These are phyloP conservation scores for Blastocystis sp. DNA, from an alignment of 352 stramenopile genomes.

Conservation along the genomic window DNA sequence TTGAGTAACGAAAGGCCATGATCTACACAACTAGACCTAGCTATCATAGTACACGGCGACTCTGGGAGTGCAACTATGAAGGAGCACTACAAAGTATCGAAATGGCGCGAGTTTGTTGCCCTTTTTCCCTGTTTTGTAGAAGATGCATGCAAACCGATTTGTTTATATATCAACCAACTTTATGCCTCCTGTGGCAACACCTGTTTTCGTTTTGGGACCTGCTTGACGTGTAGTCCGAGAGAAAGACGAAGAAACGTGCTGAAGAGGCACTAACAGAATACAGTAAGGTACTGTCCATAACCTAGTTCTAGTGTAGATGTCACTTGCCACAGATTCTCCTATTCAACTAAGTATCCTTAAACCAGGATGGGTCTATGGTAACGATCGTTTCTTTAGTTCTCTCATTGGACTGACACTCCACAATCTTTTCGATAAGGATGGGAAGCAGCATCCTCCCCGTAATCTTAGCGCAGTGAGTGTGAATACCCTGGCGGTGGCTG, in stretches of 20 bases:
- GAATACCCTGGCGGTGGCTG: constrained; percentile 3
- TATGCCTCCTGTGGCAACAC: neutral
- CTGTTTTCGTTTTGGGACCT: neutral
- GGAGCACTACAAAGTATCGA: constrained; percentile 49
- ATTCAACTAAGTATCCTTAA: constrained; percentile 43
- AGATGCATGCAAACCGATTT: constrained; percentile 54
- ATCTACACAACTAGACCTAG: constrained; percentile 4
- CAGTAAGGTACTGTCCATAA: neutral
- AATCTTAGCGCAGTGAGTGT: constrained; percentile 45
- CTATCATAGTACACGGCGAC: neutral
- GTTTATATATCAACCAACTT: constrained; percentile 46
- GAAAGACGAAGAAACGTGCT: constrained; percentile 38
- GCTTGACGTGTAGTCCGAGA: neutral
- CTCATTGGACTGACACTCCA: neutral
- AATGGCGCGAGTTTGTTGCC: neutral
- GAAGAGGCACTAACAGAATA: constrained; percentile 38
- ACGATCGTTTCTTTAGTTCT: neutral
- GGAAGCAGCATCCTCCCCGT: neutral
- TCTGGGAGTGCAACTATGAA: constrained; percentile 57
- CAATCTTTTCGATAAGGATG: neutral
- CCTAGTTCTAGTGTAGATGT: neutral
- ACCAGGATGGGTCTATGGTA: constrained; percentile 39
- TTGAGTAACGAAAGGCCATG: constrained; percentile 14
- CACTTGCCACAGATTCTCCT: constrained; percentile 12
- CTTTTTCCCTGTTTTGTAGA: neutral